A percentile compares a stretch with the other conserved stretches of the same genome.
phyloP scores from a whole-genome alignment of 1,139 yeast genomes.

The Arxiozyma slooffiae region DNA sequence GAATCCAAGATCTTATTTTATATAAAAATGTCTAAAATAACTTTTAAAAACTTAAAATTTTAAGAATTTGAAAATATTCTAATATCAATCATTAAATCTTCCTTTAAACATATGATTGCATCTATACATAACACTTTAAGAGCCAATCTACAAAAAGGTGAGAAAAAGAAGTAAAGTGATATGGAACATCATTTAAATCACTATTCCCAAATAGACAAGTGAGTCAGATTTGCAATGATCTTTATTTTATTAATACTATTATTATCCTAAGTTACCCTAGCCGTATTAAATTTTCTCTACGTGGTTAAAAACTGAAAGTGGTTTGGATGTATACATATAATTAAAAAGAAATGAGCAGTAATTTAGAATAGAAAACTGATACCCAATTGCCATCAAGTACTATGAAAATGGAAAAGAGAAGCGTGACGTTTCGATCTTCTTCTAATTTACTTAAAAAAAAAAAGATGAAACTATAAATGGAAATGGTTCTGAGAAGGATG shows the following conservation, averaged over 20 bases:
- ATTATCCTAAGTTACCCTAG: no score
- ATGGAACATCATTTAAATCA: neutral
- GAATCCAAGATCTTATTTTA: no score
- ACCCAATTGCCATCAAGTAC: neutral
- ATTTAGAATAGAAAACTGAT: neutral
- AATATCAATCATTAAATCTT: neutral
- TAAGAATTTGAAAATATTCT: neutral
- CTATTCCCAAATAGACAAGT: neutral
- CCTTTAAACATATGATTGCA: no score
- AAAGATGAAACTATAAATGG: neutral
- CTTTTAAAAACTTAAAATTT: neutral
- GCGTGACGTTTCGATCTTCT: constrained; percentile 5
- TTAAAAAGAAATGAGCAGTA: neutral
- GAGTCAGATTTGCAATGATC: no score
- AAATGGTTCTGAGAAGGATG: neutral
- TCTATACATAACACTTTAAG: no score
- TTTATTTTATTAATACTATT: no score
- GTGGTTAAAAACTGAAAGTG: neutral
- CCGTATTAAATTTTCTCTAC: neutral
- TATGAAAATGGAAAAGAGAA: constrained; percentile 1
- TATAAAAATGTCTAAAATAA: neutral
- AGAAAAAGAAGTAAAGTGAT: neutral
- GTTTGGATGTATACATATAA: no score
- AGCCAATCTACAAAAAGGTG: no score
- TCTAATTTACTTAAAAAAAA: neutral